Conservation (phyloP, 768 basidiomycete species). For the Leccinum pellstonianum region DNA sequence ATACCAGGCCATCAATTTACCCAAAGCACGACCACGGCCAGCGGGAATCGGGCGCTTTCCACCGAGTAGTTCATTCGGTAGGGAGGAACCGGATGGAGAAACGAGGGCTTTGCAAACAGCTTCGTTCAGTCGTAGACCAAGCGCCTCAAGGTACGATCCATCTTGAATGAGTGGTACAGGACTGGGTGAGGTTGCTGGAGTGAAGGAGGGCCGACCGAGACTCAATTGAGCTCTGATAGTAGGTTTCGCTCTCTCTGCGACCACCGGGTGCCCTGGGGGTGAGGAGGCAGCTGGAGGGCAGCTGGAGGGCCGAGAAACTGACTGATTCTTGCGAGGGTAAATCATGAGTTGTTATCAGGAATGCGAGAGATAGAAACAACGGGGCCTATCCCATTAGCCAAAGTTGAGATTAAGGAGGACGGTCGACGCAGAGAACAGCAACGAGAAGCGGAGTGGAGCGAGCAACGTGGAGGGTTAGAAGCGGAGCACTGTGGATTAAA, state of each 20-base stretch:
- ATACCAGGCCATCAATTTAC: slow-evolving; percentile 68
- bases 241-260: slow-evolving; percentile 48
- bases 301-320: slow-evolving; percentile 63
- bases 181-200: slow-evolving; percentile 32
- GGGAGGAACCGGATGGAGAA: slow-evolving; percentile 57
- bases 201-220: slow-evolving; percentile 53
- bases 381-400: slow-evolving; percentile 45
- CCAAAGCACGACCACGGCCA: slow-evolving; percentile 68
- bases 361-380: slow-evolving; percentile 26
- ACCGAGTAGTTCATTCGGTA: slow-evolving; percentile 50
- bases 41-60: slow-evolving; percentile 73
- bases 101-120: slow-evolving; percentile 74
- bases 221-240: slow-evolving; percentile 59
- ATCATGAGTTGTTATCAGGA: slow-evolving; percentile 39
- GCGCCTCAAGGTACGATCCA: slow-evolving; percentile 75
- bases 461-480: slow-evolving; percentile 47
- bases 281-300: slow-evolving; percentile 59
- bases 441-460: slow-evolving; percentile 57
- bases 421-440: slow-evolving; percentile 65
- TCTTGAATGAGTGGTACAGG: slow-evolving; percentile 61
- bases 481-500: slow-evolving; percentile 20
- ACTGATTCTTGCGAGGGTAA: slow-evolving; percentile 65
- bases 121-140: slow-evolving; percentile 76
- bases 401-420: slow-evolving; percentile 61
- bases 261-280: slow-evolving; percentile 37